phyloP scores from a whole-genome alignment of 257 asterid genomes.

The Salvia hispanica region DNA sequence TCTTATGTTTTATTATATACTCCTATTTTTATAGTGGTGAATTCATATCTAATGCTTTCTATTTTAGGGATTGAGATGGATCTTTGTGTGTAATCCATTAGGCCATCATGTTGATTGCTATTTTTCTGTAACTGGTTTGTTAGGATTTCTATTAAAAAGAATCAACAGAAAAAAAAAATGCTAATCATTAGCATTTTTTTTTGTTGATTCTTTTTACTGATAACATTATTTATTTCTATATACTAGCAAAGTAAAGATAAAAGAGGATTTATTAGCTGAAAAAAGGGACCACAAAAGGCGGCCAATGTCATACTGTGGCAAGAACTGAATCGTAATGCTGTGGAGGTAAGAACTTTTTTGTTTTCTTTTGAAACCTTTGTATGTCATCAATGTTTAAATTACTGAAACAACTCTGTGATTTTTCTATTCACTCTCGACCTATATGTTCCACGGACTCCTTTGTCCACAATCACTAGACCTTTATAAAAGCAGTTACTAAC shows the following conservation, averaged over 20 bases:
- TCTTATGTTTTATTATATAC: too few relatives aligned
- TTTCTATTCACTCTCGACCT: too few relatives aligned
- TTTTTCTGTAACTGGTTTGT: too few relatives aligned
- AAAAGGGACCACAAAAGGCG: slow-evolving; percentile 97
- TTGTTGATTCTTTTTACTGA: not conserved
- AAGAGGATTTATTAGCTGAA: slow-evolving; percentile 91
- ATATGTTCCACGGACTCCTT: not conserved
- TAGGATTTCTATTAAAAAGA: too few relatives aligned
- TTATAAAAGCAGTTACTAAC: too few relatives aligned
- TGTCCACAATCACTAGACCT: too few relatives aligned
- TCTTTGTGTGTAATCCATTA: too few relatives aligned
- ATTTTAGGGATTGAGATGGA: too few relatives aligned
- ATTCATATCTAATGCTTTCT: too few relatives aligned
- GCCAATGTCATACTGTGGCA: slow-evolving; percentile 93
- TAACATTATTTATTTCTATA: slow-evolving; percentile 23
- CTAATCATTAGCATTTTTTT: not conserved
- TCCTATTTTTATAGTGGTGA: too few relatives aligned
- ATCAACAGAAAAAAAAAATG: too few relatives aligned
- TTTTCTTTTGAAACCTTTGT: not conserved
- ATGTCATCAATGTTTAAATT: slow-evolving; percentile 14
- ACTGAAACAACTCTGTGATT: not conserved
- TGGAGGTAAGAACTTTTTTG: slow-evolving; percentile 53
- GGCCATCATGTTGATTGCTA: too few relatives aligned
- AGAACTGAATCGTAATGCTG: slow-evolving; percentile 67
- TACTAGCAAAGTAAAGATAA: slow-evolving; percentile 61